phyloP scores from a whole-genome alignment of 1,139 yeast species.

The Geotrichum phurueaensis region DNA sequence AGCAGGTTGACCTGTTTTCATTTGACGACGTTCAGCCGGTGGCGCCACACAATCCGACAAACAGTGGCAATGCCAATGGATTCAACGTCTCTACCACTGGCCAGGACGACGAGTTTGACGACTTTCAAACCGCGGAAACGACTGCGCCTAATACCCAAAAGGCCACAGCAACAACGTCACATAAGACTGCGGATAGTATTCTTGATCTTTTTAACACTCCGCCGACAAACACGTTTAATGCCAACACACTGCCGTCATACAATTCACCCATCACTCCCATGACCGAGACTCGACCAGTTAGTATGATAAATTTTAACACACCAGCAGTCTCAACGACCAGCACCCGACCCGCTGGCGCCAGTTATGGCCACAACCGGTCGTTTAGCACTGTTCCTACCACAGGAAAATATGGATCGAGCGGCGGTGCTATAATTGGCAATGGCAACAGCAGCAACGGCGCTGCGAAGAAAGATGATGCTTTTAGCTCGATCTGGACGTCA shows the following conservation, averaged over 20 bases:
- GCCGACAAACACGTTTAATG: slow-evolving; percentile 17
- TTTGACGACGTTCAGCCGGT: slow-evolving; percentile 40
- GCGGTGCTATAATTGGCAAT: background rate
- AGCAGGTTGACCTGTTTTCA: slow-evolving; percentile 48
- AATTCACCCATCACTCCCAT: slow-evolving; percentile 23
- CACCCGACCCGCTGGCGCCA: background rate
- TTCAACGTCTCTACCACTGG: slow-evolving; percentile 32
- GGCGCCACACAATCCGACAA: slow-evolving; percentile 18
- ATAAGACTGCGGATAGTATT: slow-evolving; percentile 19
- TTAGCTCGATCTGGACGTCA: slow-evolving; percentile 67
- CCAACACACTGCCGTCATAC: slow-evolving; percentile 20
- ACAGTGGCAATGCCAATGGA: background rate
- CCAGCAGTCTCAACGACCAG: background rate
- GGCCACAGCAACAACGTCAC: slow-evolving; percentile 27
- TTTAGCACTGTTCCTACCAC: background rate
- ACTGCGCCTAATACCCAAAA: slow-evolving; percentile 25
- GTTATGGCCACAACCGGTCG: background rate
- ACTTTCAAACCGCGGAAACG: slow-evolving; percentile 72
- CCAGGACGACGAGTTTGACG: slow-evolving; percentile 89
- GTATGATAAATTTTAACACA: background rate
- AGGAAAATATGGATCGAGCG: background rate
- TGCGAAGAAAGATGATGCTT: slow-evolving; percentile 56
- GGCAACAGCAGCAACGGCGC: slow-evolving; percentile 6
- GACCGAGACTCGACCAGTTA: background rate
- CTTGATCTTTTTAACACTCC: slow-evolving; percentile 23